Evolutionary conservation across 257 asterid species (phyloP).

Genomic region (Capsicum rhomboideum): DNA sequence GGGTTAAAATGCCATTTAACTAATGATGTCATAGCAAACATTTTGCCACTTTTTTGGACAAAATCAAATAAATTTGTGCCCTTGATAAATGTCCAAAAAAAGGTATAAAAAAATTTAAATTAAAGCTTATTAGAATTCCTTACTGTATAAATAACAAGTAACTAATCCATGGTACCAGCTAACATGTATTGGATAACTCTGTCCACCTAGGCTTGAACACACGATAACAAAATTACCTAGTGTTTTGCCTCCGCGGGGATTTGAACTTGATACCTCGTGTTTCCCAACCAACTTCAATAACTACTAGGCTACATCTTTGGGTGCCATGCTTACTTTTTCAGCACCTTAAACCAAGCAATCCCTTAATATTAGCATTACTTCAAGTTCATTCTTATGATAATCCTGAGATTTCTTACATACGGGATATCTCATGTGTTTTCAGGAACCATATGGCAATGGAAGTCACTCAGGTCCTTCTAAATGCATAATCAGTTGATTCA

Average conservation of each 20-base stretch:
- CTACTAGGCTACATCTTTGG: not conserved
- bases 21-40: not conserved
- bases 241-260: not conserved
- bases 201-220: not conserved
- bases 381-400: not conserved
- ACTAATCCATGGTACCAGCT: not conserved
- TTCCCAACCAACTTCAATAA: not conserved
- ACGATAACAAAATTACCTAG: not conserved
- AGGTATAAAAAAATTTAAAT: too few relatives aligned
- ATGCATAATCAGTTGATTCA: constrained; percentile 68
- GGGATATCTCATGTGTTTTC: constrained; percentile 3
- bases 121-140: not conserved
- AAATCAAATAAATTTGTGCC: not conserved
- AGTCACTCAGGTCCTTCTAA: constrained; percentile 68
- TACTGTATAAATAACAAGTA: not conserved
- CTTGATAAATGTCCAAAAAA: too few relatives aligned
- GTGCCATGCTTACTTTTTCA: not conserved
- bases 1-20: not conserved
- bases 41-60: not conserved
- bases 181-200: not conserved
- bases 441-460: constrained; percentile 61
- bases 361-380: not conserved
- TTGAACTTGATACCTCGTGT: not conserved
- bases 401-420: not conserved
- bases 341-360: not conserved